Base-by-base conservation (phyloP, 805 yeast species). In the Teunomyces atbi region DNA sequence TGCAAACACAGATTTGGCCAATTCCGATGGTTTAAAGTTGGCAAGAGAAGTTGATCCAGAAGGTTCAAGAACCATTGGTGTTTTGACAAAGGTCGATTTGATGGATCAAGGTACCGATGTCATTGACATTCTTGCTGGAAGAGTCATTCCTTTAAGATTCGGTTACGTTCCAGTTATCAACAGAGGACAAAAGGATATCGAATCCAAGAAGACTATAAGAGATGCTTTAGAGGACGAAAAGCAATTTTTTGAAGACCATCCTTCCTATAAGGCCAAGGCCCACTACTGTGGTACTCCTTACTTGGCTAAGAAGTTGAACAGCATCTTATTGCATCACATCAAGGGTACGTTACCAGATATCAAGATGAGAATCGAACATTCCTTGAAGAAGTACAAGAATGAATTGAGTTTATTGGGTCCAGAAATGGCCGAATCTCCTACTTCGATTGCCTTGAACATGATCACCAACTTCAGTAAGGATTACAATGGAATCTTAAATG, bases 101-200 rank as follows among this genome's bases (percentile, higher is more conserved):
- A 94, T 94, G 99, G 99, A 94, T 65, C 84, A 88, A 58, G 99
- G 99, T 47, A 94, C 99, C 3, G 96, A 94, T 70, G 98, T 94
- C 36, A 82, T 90, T 57, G 99, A 94, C 64, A 91, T 94, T 58
- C 76, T 94, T 51, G 92, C 97, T 12, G 97, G 97, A 43, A 79
- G 97, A 65, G 96, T 94, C 42, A 91, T 94, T 60, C 97, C 97
- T 11, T 79, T 94, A 59, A 80, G 97, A 69, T 86, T 89, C 49
- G 99, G 99, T 47, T 94, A 92, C 61, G 95, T 91, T 48, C 98
- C 99, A 2, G 99, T 94, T 18, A 52, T 52, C 36, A 61, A 61
- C 50, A 83, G 99, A 71, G 97, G 97, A 59, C 99, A 94, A 73
- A 89, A 86, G 62, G 99, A 94, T 72, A 94, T 94, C 61, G 96